phyloP scores from a whole-genome alignment of 306 rosid genomes.

The Gynostemma pentaphyllum region DNA sequence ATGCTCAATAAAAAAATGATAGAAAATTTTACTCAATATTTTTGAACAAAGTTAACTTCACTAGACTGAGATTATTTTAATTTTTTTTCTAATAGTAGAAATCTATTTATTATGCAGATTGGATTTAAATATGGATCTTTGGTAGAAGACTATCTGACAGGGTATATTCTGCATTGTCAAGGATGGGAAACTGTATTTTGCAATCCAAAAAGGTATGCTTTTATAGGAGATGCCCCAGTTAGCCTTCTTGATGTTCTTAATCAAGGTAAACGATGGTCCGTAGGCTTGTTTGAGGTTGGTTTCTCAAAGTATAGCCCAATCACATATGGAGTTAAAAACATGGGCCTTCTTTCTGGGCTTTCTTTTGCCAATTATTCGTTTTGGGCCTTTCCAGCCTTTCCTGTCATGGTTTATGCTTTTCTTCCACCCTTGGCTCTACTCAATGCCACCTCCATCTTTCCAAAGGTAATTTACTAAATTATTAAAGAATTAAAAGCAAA shows the following conservation, averaged over 20 bases:
- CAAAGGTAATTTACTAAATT: no score
- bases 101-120: no score
- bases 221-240: constrained; percentile 28
- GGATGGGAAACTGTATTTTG: constrained; percentile 31
- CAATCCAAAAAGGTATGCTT: constrained; percentile 26
- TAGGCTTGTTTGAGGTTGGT: constrained; percentile 21
- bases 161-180: constrained; percentile 12
- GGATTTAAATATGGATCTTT: constrained; percentile 33
- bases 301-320: constrained; percentile 22
- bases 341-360: constrained; percentile 28
- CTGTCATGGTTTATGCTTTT: constrained; percentile 20
- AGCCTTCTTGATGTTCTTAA: constrained; percentile 16
- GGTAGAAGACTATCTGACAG: constrained; percentile 24
- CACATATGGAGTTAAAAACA: constrained; percentile 1
- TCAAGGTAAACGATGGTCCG: constrained; percentile 27
- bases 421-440: constrained; percentile 30
- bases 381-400: constrained; percentile 21
- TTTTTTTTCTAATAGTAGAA: no score
- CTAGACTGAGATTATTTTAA: no score
- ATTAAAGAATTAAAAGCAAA: no score
- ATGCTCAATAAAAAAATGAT: no score
- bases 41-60: no score
- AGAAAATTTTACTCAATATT: no score
- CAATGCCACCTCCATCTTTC: constrained; percentile 24
- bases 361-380: constrained; percentile 14